Percentiles rank a stretch among this genome's conserved stretches.
Evolutionary conservation across 2,329 filamentous ascomycete species (phyloP).

Genomic region (Fusarium caatingaense): DNA sequence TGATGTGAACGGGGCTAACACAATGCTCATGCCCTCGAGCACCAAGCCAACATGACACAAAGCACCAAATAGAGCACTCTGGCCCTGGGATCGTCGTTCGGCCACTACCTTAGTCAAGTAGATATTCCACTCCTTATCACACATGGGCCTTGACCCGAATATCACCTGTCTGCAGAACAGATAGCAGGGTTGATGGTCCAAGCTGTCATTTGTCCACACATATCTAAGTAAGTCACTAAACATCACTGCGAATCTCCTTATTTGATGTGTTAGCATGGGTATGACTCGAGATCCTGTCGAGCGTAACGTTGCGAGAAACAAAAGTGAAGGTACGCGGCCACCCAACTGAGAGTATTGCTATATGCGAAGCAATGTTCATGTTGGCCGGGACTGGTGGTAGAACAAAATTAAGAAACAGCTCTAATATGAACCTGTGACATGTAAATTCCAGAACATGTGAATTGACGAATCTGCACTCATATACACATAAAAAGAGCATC

Average conservation of each 20-base stretch:
- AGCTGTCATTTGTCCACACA: background rate
- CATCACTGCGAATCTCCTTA: background rate
- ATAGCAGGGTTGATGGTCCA: conserved; percentile 1
- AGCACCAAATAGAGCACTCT: conserved; percentile 4
- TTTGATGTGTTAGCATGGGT: conserved; percentile 5
- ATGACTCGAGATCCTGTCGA: background rate
- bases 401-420: background rate
- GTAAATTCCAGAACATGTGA: background rate
- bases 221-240: background rate
- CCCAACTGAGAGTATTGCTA: background rate
- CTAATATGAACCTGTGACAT: background rate
- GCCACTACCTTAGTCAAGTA: background rate
- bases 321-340: background rate
- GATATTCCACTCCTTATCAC: conserved; percentile 2
- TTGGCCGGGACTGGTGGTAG: background rate
- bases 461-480: background rate
- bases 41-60: conserved; percentile 24
- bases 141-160: background rate
- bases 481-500: background rate
- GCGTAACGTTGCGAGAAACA: background rate
- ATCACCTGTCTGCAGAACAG: conserved; percentile 2
- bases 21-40: conserved; percentile 14
- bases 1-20: conserved; percentile 20
- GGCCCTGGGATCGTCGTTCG: conserved; percentile 11
- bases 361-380: conserved; percentile 1